phyloP scores from a whole-genome alignment of 2,329 filamentous ascomycete genomes.

The Drechslera avenae region DNA sequence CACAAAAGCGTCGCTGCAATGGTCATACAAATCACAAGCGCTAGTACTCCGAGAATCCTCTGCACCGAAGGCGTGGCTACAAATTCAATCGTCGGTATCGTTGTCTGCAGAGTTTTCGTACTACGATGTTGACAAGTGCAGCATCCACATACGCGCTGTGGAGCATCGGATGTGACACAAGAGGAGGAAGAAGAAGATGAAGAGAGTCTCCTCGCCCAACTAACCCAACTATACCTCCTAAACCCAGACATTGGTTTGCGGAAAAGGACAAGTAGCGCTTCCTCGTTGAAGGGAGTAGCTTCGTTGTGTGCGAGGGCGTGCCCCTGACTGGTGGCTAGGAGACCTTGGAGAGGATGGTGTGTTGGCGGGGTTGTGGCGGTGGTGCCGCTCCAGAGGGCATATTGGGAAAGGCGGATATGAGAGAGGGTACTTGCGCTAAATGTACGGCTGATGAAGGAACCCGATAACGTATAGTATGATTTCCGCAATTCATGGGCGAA shows the following conservation, averaged over 20 bases:
- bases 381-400: conserved; percentile 27
- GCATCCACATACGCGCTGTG: too few species aligned
- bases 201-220: conserved; percentile 44
- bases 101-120: too few species aligned
- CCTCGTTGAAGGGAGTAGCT: conserved; percentile 45
- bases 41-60: too few species aligned
- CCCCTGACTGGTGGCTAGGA: conserved; percentile 22
- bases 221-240: conserved; percentile 51
- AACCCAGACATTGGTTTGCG: conserved; percentile 40
- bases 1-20: too few species aligned
- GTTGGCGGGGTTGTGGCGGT: background rate
- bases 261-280: conserved; percentile 47
- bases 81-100: too few species aligned
- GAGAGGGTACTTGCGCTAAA: conserved; percentile 30
- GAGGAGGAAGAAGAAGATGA: too few species aligned
- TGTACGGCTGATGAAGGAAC: conserved; percentile 24
- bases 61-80: too few species aligned
- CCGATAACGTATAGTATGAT: conserved; percentile 26
- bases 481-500: conserved; percentile 26
- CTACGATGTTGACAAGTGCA: too few species aligned
- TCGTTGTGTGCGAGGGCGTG: background rate
- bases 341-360: background rate
- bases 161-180: too few species aligned
- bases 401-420: conserved; percentile 24
- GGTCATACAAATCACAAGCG: too few species aligned